Evolutionary conservation across 2,329 filamentous ascomycete species (phyloP), one percentile per base, ranked within the genome.

Genomic region (Myriosclerotinia scirpicola): DNA sequence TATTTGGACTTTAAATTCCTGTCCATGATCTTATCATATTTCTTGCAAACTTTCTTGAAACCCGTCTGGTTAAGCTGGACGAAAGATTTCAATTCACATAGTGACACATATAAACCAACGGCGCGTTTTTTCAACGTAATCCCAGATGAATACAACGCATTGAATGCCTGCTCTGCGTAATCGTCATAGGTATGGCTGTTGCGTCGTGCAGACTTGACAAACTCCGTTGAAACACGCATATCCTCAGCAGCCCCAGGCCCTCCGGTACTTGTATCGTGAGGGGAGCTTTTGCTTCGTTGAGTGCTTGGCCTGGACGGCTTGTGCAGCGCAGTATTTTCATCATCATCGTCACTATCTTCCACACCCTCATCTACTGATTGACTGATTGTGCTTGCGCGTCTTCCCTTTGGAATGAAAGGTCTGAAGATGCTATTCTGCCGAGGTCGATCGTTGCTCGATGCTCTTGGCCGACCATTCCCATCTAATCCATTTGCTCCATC

Each of bases 1-100:
- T 97, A 99, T 55, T 84, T 81, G 17, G 85, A 81, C 71, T 94
- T 93, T 65, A 98, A 82, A 73, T 89, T 89, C 71, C 89, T 89
- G 78, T 97, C 90, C 67, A 97, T 80, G 67, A 91, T 98, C 82
- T 99, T 99, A 83, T 99, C 95, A 75, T 95, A 99, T 79, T 99
- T 99, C 80, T 99, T 99, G 72, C 98, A 81, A 0, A 96, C 93
- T 79, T 99, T 99, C 75, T 89, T 87, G 80, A 99, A 99, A 15
- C 95, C 95, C 0, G 95, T 99, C 79, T 91, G 90, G 83, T 99
- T 99, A 69, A 99, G 86, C 80, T 98, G 94, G 65, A 93, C 89
- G 75, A 93, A 99, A 2, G 94, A 98, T 76, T 97, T 96, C 74
- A 99, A 86, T 78, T 97, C 95, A 80, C 94, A 97, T 22, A 98